Evolutionary conservation across 2,329 filamentous ascomycete species (phyloP).

Genomic region (Fusarium sp.): DNA sequence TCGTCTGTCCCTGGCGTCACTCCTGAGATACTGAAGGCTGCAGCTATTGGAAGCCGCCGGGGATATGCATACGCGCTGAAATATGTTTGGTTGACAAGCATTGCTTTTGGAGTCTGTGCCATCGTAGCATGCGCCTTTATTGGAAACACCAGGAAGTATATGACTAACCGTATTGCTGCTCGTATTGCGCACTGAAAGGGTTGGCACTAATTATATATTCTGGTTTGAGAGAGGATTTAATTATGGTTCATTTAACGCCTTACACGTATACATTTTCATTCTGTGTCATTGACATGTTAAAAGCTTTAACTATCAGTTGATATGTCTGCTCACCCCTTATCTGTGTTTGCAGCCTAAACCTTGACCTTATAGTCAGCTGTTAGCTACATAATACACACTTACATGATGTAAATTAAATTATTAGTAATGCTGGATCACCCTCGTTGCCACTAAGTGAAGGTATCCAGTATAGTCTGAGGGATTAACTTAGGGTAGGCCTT

Average conservation of each 20-base stretch:
- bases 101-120: not conserved
- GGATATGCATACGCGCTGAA: not conserved
- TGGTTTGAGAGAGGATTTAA: rapidly evolving
- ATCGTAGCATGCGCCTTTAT: not conserved
- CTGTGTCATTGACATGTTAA: rapidly evolving
- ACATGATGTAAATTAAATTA: not conserved
- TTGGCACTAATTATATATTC: rapidly evolving
- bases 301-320: not conserved
- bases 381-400: rapidly evolving
- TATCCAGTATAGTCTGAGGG: rapidly evolving
- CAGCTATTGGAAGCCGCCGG: not conserved
- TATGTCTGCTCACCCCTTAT: too few relatives aligned
- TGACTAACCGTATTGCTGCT: not conserved
- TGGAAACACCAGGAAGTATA: not conserved
- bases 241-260: rapidly evolving
- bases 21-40: not conserved
- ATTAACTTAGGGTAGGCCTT: too few relatives aligned
- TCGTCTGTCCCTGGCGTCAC: not conserved
- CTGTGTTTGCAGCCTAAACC: rapidly evolving
- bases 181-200: not conserved
- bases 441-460: rapidly evolving
- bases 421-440: rapidly evolving
- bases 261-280: not conserved
- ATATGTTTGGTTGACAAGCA: not conserved
- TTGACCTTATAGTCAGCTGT: rapidly evolving